Evolutionary conservation across 148 eudicot genomes (phyloP), one percentile per base, ranked within the genome.

Genomic region (Rhododendron vialii): DNA sequence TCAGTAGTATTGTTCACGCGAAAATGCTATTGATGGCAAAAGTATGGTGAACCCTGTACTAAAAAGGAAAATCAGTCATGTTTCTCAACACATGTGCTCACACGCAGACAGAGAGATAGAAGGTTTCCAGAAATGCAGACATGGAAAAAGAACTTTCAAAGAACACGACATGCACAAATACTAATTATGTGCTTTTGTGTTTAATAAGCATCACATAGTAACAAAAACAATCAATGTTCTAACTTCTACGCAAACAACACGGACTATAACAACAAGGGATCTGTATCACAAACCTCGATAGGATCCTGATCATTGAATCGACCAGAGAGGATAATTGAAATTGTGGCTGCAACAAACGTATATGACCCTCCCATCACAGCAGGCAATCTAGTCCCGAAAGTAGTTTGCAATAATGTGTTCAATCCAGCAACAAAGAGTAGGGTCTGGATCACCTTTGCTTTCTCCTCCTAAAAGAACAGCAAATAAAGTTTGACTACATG

Each of bases 391-490:
- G 98, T 94, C 35, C 99, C 99, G 83, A 97, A 95, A 28, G 87
- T 79, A 78, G 99, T 87, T 77, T 98, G 99, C 89, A 93, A 89
- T 80, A 98, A 88, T 43, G 99, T 98, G 89, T 98, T 98, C 89
- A 95, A 84, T 15, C 99, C 99, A 88, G 99, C 96, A 89, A 98
- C 99, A 86, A 98, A 93, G 76, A 98, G 96, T 80, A 95, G 88
- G 80, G 99, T 94, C 91, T 98, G 99, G 83, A 98, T 94, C 81
- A 98, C 98, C 88, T 94, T 91, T 41, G 99, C 99, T 90, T 98
- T 98, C 92, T 98, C 99, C 85, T 91, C 91, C 99, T 98, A 83
- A 0, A 77, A 74, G 28, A 83, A 86, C 63, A 80, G 30, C 71
- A 89, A 80, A 26, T 3, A 13, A 51, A 5, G 36, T 76, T 36